These are phyloP conservation scores for Chalara sp. DNA, from an alignment of 2,329 filamentous ascomycete genomes.

Conservation along the genomic window DNA sequence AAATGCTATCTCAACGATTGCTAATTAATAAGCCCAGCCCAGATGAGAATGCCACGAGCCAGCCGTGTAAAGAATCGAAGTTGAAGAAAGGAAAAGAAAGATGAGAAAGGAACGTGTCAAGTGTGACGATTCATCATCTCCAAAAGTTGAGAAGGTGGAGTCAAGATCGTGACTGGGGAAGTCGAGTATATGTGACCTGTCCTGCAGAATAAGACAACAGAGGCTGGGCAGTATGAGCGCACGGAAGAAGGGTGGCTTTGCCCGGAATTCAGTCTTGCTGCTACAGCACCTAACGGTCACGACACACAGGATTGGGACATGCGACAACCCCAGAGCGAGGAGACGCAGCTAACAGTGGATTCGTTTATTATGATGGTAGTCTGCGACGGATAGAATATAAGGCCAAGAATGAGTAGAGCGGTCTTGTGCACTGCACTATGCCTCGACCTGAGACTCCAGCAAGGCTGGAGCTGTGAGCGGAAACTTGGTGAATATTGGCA, in stretches of 20 bases:
- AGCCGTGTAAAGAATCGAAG: constrained; percentile 24
- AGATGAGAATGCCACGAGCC: constrained; percentile 25
- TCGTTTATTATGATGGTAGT: background rate
- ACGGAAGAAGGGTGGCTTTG: background rate
- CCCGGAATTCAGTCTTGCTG: background rate
- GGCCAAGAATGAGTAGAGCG: background rate
- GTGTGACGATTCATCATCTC: constrained; percentile 10
- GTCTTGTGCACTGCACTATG: background rate
- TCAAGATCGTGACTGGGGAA: constrained; percentile 4
- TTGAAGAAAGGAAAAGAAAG: constrained; percentile 10
- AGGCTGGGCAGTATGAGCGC: background rate
- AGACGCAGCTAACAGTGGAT: background rate
- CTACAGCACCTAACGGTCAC: too few species aligned
- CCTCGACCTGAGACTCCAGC: background rate
- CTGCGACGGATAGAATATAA: too few species aligned
- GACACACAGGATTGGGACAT: background rate
- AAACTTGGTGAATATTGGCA: background rate
- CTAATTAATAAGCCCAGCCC: constrained; percentile 12
- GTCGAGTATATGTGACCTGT: background rate
- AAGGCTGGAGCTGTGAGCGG: too few species aligned
- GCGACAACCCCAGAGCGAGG: background rate
- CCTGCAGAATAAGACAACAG: background rate
- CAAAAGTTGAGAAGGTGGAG: constrained; percentile 7
- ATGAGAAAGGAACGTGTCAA: constrained; percentile 16
- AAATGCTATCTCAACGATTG: background rate